A percentile compares a stretch with the other conserved stretches of the same genome.
phyloP scores from a whole-genome alignment of 1,284 basidiomycete species.

The Cutaneotrichosporon cutaneum region DNA sequence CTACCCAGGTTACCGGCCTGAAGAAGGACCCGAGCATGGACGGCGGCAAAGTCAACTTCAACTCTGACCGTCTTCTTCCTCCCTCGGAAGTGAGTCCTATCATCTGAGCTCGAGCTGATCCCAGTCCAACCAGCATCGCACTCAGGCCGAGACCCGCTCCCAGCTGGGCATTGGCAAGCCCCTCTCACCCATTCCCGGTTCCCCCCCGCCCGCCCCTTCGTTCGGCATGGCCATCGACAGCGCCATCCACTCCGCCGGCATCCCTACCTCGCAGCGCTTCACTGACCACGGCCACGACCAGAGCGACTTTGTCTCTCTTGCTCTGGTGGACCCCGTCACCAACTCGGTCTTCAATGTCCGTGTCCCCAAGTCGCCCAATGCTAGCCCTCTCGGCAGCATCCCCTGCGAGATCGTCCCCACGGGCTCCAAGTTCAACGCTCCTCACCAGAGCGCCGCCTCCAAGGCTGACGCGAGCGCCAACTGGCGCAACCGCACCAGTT shows the following conservation, averaged over 20 bases:
- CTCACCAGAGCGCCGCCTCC: constrained; percentile 16
- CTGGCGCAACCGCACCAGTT: constrained; percentile 29
- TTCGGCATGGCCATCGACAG: constrained; percentile 10
- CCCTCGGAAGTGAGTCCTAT: not conserved
- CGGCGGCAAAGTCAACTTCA: not conserved
- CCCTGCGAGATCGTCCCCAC: constrained; percentile 9
- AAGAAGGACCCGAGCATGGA: constrained; percentile 18
- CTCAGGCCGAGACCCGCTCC: constrained; percentile 10
- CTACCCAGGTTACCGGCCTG: constrained; percentile 37
- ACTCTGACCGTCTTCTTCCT: not conserved
- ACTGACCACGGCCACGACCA: not conserved
- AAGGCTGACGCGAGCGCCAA: constrained; percentile 46
- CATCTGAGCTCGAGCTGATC: not conserved
- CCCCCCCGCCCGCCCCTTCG: not conserved
- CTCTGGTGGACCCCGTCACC: constrained; percentile 22
- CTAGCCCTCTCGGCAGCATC: constrained; percentile 2
- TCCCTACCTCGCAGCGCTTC: not conserved
- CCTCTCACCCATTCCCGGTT: constrained; percentile 1
- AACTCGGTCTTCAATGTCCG: constrained; percentile 19
- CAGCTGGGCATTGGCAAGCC: constrained; percentile 23
- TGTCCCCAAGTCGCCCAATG: constrained; percentile 13
- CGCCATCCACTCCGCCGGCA: constrained; percentile 21
- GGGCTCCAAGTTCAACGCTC: constrained; percentile 8
- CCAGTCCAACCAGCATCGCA: constrained; percentile 1
- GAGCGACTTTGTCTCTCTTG: constrained; percentile 13